These are phyloP conservation scores for Tolypocladium sp. DNA, from an alignment of 2,329 filamentous ascomycete genomes.

Conservation along the genomic window DNA sequence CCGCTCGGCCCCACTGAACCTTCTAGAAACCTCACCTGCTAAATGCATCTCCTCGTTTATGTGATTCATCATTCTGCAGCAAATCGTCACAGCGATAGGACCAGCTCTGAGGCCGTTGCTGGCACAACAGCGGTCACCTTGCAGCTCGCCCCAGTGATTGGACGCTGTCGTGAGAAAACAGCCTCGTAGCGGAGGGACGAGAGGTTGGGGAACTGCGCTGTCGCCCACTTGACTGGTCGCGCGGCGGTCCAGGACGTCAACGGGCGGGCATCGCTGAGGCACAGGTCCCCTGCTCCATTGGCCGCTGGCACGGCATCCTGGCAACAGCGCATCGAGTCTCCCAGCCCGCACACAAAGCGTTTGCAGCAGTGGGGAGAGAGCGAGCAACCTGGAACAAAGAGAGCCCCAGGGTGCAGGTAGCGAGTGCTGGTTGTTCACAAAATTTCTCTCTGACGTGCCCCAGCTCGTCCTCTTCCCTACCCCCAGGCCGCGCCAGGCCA, in stretches of 20 bases:
- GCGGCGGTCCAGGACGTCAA: neutral
- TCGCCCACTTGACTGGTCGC: neutral
- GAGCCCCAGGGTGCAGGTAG: neutral
- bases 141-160: neutral
- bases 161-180: neutral
- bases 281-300: neutral
- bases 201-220: neutral
- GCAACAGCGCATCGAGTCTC: neutral
- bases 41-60: constrained; percentile 23
- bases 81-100: neutral
- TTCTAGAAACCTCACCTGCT: constrained; percentile 31
- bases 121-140: constrained; percentile 1
- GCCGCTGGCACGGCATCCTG: neutral
- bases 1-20: constrained; percentile 29
- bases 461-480: neutral
- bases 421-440: neutral
- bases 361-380: neutral
- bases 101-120: neutral
- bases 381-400: neutral
- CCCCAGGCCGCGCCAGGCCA: neutral
- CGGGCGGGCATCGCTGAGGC: neutral
- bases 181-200: neutral
- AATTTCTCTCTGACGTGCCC: neutral
- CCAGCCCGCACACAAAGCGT: neutral
- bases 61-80: neutral